These are phyloP conservation scores for Pyronema domesticum DNA, from an alignment of 495 filamentous ascomycete genomes.

Conservation along the genomic window DNA sequence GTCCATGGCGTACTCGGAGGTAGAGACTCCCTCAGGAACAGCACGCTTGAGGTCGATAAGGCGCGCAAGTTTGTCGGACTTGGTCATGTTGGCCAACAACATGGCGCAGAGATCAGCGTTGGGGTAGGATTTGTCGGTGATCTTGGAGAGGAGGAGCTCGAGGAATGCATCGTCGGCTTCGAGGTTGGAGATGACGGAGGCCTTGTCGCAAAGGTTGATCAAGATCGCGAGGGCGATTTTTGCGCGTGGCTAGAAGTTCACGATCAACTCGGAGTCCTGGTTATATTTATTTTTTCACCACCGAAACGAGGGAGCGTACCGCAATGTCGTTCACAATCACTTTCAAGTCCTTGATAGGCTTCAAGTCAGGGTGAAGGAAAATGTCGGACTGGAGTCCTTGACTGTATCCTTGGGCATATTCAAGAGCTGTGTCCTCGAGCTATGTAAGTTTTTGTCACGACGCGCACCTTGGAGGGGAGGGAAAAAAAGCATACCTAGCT, in stretches of 20 bases:
- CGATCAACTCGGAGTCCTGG: background rate
- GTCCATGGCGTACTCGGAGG: constrained; percentile 54
- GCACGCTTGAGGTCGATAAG: constrained; percentile 46
- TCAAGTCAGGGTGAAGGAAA: constrained; percentile 66
- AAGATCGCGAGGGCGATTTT: constrained; percentile 86
- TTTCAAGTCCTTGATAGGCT: constrained; percentile 74
- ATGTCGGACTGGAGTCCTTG: constrained; percentile 47
- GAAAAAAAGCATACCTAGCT: constrained; percentile 14
- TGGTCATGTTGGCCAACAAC: constrained; percentile 81
- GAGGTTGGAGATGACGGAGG: constrained; percentile 50
- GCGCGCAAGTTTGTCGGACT: constrained; percentile 51
- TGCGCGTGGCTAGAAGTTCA: constrained; percentile 36
- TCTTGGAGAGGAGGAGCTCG: constrained; percentile 45
- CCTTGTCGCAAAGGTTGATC: constrained; percentile 72
- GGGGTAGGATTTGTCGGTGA: constrained; percentile 32
- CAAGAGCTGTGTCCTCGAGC: constrained; percentile 39
- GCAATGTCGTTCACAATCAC: constrained; percentile 66
- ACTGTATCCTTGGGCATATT: constrained; percentile 75
- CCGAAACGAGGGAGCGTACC: constrained; percentile 31
- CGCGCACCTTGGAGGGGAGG: too few relatives aligned
- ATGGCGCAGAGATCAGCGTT: constrained; percentile 76
- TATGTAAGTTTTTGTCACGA: background rate
- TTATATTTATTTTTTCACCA: background rate
- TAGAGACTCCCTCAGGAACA: constrained; percentile 44
- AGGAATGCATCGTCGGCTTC: constrained; percentile 68